Base-by-base conservation (phyloP, 495 filamentous ascomycete genomes). In the Tuber brumale region DNA sequence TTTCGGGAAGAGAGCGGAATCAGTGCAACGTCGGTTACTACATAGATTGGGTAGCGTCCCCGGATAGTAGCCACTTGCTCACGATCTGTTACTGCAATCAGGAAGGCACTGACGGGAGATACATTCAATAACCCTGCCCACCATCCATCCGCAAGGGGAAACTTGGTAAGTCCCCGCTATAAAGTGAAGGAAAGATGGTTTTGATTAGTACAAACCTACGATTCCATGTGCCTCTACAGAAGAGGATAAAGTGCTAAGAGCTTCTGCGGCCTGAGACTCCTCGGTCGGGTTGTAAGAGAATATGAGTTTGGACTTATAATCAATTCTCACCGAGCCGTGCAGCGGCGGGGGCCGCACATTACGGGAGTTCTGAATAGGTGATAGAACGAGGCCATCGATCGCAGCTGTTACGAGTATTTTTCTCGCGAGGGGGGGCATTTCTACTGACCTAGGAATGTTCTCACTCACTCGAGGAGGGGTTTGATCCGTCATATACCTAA, bases 51-150 rank as follows among this genome's bases (percentile, higher is more conserved):
- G 70, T 89, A 89, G 18, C 73, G 69, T 23, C 92, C 93, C 73
- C 89, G 89, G 71, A 97, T 90, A 76, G 93, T 89, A 1, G 95
- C 95, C 71, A 98, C 94, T 83, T 97, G 93, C 78, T 95, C 87
- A 51, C 94, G 91, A 73, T 90, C 86, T 12, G 91, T 93, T 76
- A 97, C 93, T 37, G 91, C 89, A 72, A 99, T 88, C 21, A 99
- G 89, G 85, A 93, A 97, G 75, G 90, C 92, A 72, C 87, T 85
- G 48, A 87, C 89, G 70, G 86, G 91, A 71, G 89, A 94, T 79
- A 92, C 91, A 72, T 90, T 91, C 48, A 92, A 84, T 7, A 94
- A 85, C 23, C 93, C 93, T 95, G 80, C 43, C 16, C 57, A 35
- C 1, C 57, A 35, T 12, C 27, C 27, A 18, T 66, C 57, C 57